Conservation (phyloP, 257 asterid species). For the Solanum chilense region DNA sequence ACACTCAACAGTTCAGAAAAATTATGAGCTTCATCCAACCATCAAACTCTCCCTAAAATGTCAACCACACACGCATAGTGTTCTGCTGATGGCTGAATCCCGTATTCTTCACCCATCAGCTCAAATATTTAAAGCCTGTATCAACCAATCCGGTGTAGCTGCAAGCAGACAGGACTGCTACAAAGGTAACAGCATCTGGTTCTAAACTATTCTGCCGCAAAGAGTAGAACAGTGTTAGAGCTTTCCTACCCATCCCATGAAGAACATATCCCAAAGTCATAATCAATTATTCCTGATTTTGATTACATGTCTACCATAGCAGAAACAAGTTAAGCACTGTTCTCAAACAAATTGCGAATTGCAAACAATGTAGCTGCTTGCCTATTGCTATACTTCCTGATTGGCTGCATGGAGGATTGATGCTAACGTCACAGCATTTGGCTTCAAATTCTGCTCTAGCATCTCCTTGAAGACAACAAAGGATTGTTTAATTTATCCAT, state of each 20-base stretch:
- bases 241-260: no score
- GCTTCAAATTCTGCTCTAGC: conserved; percentile 44
- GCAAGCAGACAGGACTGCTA: conserved; percentile 72
- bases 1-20: conserved; percentile 43
- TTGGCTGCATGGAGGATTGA: conserved; percentile 67
- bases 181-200: conserved; percentile 53
- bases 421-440: conserved; percentile 67
- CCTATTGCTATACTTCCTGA: conserved; percentile 57
- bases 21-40: conserved; percentile 64
- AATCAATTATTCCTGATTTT: conserved; percentile 50
- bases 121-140: conserved; percentile 62
- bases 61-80: conserved; percentile 76
- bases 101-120: conserved; percentile 43
- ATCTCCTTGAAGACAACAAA: conserved; percentile 38
- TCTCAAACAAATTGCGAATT: conserved; percentile 43
- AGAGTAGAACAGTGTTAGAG: conserved; percentile 21
- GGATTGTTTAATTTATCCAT: conserved; percentile 43
- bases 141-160: conserved; percentile 50
- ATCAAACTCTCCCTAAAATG: conserved; percentile 83
- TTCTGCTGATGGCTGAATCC: conserved; percentile 47
- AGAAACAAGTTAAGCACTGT: conserved; percentile 61
- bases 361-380: conserved; percentile 47
- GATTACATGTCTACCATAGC: conserved; percentile 89
- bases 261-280: background rate
- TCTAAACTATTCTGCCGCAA: conserved; percentile 33